Percentiles rank a stretch among this genome's conserved stretches.
Conservation (phyloP, 2,329 filamentous ascomycete genomes). For the Allantophomopsis cytisporea region DNA sequence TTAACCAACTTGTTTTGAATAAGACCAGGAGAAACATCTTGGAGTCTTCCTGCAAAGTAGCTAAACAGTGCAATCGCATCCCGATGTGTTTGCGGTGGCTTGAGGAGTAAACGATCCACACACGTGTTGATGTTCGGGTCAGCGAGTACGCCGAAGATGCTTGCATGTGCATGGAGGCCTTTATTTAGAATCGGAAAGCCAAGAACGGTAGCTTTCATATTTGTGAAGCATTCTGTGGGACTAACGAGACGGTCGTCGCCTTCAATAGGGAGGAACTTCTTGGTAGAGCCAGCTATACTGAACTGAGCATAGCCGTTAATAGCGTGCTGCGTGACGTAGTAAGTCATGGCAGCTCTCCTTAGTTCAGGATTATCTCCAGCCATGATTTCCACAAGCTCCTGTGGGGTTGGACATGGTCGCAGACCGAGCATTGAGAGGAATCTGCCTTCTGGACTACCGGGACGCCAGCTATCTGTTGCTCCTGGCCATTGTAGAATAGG, state of each 20-base stretch:
- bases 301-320: slow-evolving; percentile 61
- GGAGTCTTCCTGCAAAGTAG: slow-evolving; percentile 69
- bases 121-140: slow-evolving; percentile 72
- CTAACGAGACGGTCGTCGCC: slow-evolving; percentile 51
- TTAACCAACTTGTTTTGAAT: slow-evolving; percentile 42
- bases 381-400: slow-evolving; percentile 70
- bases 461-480: slow-evolving; percentile 43
- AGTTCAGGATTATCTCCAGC: slow-evolving; percentile 38
- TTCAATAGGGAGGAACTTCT: slow-evolving; percentile 60
- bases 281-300: slow-evolving; percentile 38
- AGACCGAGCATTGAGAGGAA: slow-evolving; percentile 67
- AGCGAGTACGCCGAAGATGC: slow-evolving; percentile 71
- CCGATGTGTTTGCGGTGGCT: slow-evolving; percentile 52
- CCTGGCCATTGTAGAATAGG: slow-evolving; percentile 76
- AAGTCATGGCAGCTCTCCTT: slow-evolving; percentile 60
- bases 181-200: slow-evolving; percentile 66
- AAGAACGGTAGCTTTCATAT: slow-evolving; percentile 61
- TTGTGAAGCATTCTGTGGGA: slow-evolving; percentile 71
- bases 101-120: slow-evolving; percentile 56
- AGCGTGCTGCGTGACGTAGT: slow-evolving; percentile 72
- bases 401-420: slow-evolving; percentile 53
- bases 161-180: slow-evolving; percentile 68
- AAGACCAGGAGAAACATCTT: slow-evolving; percentile 43
- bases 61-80: slow-evolving; percentile 63
- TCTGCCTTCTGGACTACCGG: slow-evolving; percentile 54